Evolutionary conservation across 345 rosid species (phyloP).

Genomic region (Gossypium bickii): DNA sequence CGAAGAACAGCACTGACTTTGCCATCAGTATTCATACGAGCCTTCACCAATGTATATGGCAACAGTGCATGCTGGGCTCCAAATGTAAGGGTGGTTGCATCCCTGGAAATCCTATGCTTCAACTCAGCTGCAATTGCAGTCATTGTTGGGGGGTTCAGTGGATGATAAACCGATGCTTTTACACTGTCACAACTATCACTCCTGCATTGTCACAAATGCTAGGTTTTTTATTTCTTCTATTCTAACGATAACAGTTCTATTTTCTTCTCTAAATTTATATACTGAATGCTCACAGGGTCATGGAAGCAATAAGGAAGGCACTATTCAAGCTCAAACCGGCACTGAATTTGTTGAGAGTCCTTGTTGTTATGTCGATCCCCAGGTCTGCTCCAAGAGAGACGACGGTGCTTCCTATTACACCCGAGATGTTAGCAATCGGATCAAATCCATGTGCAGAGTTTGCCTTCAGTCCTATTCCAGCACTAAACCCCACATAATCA

Average conservation of each 20-base stretch:
- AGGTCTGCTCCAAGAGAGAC: constrained; percentile 39
- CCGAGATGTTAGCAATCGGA: constrained; percentile 39
- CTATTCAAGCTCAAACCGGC: constrained; percentile 42
- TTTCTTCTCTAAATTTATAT: no score
- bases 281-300: constrained; percentile 39
- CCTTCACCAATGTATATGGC: constrained; percentile 41
- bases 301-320: constrained; percentile 34
- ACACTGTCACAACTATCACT: constrained; percentile 33
- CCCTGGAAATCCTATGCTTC: constrained; percentile 26
- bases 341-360: constrained; percentile 25
- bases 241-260: no score
- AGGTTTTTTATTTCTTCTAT: no score
- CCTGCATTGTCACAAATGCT: constrained; percentile 31
- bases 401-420: constrained; percentile 33
- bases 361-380: constrained; percentile 28
- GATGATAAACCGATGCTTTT: constrained; percentile 32
- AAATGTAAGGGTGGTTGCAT: constrained; percentile 24
- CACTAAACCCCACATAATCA: constrained; percentile 2
- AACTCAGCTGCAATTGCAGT: constrained; percentile 52
- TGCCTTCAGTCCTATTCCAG: background rate
- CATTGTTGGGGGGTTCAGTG: constrained; percentile 28
- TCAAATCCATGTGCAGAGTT: constrained; percentile 20
- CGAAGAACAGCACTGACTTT: constrained; percentile 35
- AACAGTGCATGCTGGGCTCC: constrained; percentile 42
- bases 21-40: constrained; percentile 36